phyloP scores from a whole-genome alignment of 306 rosid species.

The Inga oerstediana region DNA sequence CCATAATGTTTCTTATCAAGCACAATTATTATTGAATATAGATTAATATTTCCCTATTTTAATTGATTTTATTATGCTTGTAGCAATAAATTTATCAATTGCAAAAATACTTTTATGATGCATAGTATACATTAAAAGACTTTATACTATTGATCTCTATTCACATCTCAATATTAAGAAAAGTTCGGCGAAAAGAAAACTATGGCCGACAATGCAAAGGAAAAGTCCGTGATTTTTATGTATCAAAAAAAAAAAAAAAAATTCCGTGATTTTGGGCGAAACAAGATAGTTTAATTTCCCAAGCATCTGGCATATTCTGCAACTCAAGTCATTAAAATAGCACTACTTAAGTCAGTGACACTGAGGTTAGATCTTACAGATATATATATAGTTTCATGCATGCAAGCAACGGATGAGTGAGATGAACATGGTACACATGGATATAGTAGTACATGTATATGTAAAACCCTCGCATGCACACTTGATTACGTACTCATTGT shows the following conservation, averaged over 20 bases:
- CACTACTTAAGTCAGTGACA: too few relatives aligned
- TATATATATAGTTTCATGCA: too few relatives aligned
- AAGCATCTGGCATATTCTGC: too few relatives aligned
- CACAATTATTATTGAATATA: not conserved
- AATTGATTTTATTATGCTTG: not conserved
- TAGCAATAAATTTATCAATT: too few relatives aligned
- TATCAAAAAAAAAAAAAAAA: too few relatives aligned
- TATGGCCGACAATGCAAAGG: constrained; percentile 6
- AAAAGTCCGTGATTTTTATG: not conserved
- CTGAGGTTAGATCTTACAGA: too few relatives aligned
- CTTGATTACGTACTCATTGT: too few relatives aligned
- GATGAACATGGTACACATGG: too few relatives aligned
- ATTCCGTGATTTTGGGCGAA: not conserved
- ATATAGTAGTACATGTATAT: too few relatives aligned
- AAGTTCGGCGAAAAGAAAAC: not conserved
- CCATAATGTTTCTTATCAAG: too few relatives aligned
- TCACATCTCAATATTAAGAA: not conserved
- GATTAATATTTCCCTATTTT: not conserved
- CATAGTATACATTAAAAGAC: not conserved
- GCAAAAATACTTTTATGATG: not conserved
- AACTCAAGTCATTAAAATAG: not conserved
- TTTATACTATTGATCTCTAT: not conserved
- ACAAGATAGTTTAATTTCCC: not conserved
- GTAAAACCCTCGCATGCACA: too few relatives aligned
- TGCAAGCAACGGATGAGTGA: too few relatives aligned